Percentiles rank a stretch among this genome's conserved stretches.
Conservation (phyloP, 2,329 filamentous ascomycete species). For the Domatiomyces catenatus region DNA sequence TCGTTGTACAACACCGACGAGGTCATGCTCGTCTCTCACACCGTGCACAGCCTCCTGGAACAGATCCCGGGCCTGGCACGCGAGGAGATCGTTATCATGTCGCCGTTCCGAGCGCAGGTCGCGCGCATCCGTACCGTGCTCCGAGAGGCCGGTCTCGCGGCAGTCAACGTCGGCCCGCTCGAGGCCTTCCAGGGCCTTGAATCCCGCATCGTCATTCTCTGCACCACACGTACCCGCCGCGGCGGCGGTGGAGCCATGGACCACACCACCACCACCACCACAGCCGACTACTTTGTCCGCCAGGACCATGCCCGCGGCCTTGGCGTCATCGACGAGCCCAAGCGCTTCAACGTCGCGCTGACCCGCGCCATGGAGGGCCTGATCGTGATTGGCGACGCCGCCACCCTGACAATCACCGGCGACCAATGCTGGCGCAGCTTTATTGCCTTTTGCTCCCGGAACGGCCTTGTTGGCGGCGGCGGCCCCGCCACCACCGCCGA, state of each 20-base stretch:
- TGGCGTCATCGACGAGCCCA: conserved; percentile 29
- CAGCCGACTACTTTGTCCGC: not conserved
- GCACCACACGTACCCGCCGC: conserved; percentile 25
- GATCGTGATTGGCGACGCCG: conserved; percentile 21
- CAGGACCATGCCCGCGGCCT: conserved; percentile 17
- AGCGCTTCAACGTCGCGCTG: conserved; percentile 29
- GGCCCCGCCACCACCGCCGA: no score
- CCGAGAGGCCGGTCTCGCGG: conserved; percentile 21
- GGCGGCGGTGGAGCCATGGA: not conserved
- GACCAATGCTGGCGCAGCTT: not conserved
- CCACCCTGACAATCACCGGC: conserved; percentile 17
- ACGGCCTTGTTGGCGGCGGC: not conserved
- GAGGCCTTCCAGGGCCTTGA: conserved; percentile 34
- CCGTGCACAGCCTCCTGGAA: conserved; percentile 16
- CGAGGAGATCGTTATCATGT: conserved; percentile 29
- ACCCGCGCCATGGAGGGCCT: conserved; percentile 25
- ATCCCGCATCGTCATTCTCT: conserved; percentile 29
- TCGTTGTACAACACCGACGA: conserved; percentile 14
- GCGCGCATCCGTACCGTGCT: conserved; percentile 25
- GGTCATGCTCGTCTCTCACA: conserved; percentile 10
- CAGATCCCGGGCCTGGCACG: conserved; percentile 8
- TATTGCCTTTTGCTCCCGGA: not conserved
- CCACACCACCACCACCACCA: not conserved
- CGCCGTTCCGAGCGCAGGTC: conserved; percentile 32
- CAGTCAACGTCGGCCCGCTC: conserved; percentile 31